These are phyloP conservation scores for Chenopodium album DNA, from an alignment of 148 eudicot genomes.

Conservation along the genomic window DNA sequence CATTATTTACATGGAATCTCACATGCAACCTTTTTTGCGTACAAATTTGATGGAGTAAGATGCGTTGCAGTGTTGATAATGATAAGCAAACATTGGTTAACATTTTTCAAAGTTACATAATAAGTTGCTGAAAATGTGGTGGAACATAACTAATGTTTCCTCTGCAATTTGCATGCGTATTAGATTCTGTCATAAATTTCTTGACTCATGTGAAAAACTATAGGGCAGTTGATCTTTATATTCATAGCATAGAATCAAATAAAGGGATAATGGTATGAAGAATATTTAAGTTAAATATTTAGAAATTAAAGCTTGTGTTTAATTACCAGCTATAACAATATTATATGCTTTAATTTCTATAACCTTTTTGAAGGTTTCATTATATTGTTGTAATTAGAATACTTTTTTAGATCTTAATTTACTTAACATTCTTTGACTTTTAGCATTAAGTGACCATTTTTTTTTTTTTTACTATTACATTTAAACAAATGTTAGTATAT, in stretches of 20 bases:
- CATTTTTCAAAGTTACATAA: background rate
- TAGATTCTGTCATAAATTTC: conserved; percentile 15
- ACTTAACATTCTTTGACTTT: too few relatives aligned
- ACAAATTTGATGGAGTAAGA: background rate
- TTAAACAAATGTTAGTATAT: too few relatives aligned
- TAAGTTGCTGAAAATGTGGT: background rate
- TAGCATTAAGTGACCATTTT: too few relatives aligned
- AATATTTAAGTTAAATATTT: too few relatives aligned
- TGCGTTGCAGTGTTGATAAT: background rate
- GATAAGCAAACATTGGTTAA: conserved; percentile 7
- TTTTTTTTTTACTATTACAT: too few relatives aligned
- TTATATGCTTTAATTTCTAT: too few relatives aligned
- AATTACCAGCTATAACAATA: too few relatives aligned
- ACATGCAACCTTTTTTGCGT: background rate
- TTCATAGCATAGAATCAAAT: background rate
- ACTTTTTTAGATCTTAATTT: too few relatives aligned
- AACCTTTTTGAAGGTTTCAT: too few relatives aligned
- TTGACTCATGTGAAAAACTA: background rate
- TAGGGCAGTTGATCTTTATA: background rate
- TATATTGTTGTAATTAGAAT: too few relatives aligned
- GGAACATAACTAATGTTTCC: background rate
- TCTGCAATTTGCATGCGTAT: conserved; percentile 19
- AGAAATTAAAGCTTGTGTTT: too few relatives aligned
- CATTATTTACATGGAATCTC: background rate
- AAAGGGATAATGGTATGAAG: background rate